A percentile compares a stretch with the other conserved stretches of the same genome.
Evolutionary conservation across 2,329 filamentous ascomycete genomes (phyloP).

Genomic region (Botrytis fabae): DNA sequence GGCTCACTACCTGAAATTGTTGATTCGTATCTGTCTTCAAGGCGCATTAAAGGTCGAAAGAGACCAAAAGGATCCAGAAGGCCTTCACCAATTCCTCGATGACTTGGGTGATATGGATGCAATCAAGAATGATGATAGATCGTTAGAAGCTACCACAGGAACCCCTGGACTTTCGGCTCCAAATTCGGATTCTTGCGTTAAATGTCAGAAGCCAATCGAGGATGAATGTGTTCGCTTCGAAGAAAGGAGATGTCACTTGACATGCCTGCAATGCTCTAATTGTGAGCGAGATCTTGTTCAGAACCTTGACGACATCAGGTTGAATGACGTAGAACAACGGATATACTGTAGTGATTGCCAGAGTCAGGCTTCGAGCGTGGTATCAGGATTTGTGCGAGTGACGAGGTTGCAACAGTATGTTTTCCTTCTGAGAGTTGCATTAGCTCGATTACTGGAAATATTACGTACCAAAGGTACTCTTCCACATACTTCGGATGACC

Average conservation of each 20-base stretch:
- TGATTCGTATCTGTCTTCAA: constrained; percentile 95
- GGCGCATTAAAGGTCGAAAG: constrained; percentile 88
- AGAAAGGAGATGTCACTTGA: constrained; percentile 79
- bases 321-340: constrained; percentile 66
- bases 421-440: constrained; percentile 85
- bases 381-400: constrained; percentile 67
- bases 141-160: constrained; percentile 64
- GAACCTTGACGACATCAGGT: constrained; percentile 67
- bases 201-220: constrained; percentile 85
- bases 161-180: constrained; percentile 69
- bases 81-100: constrained; percentile 78
- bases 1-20: constrained; percentile 94
- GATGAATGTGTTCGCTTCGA: constrained; percentile 82
- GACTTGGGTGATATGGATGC: constrained; percentile 82
- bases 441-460: constrained; percentile 85
- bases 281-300: constrained; percentile 74
- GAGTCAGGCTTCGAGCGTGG: constrained; percentile 54
- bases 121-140: constrained; percentile 69
- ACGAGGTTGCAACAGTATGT: constrained; percentile 92
- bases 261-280: constrained; percentile 68
- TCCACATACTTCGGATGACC: constrained; percentile 72
- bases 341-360: constrained; percentile 72
- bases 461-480: constrained; percentile 80
- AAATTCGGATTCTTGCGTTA: constrained; percentile 79
- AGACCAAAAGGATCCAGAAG: constrained; percentile 71